Evolutionary conservation across 2,329 filamentous ascomycete species (phyloP).

Genomic region (Huntiella moniliformis): DNA sequence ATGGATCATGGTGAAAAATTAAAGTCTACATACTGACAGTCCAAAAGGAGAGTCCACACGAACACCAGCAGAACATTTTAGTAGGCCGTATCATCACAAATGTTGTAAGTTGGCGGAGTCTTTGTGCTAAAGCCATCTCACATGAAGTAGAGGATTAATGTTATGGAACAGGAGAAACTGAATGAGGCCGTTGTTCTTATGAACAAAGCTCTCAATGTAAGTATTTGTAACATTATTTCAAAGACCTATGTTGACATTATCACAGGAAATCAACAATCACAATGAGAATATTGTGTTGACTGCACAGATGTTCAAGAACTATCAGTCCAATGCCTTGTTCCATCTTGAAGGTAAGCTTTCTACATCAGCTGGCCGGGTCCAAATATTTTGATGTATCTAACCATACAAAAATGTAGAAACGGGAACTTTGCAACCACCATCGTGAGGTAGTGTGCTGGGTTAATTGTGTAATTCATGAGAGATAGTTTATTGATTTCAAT

Average conservation of each 20-base stretch:
- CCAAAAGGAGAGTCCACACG: conserved; percentile 73
- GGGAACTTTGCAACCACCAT: conserved; percentile 63
- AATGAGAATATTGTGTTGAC: conserved; percentile 99
- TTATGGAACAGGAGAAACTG: conserved; percentile 62
- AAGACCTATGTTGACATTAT: background rate
- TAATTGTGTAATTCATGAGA: too few relatives aligned
- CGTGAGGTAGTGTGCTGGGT: too few relatives aligned
- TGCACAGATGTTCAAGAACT: conserved; percentile 99
- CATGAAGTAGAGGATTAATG: too few relatives aligned
- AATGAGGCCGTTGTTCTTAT: conserved; percentile 85
- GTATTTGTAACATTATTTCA: background rate
- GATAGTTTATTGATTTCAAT: background rate
- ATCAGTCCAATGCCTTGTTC: conserved; percentile 93
- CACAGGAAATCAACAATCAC: conserved; percentile 85
- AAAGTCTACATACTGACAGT: background rate
- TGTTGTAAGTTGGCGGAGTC: conserved; percentile 45
- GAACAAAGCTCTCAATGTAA: conserved; percentile 77
- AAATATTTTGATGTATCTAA: conserved; percentile 12
- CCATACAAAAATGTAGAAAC: conserved; percentile 38
- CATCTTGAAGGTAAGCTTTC: conserved; percentile 69
- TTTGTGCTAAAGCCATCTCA: background rate
- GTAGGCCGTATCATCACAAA: conserved; percentile 94
- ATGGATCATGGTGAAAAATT: background rate
- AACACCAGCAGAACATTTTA: conserved; percentile 88
- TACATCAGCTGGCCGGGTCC: background rate